Conservation (phyloP, 345 rosid genomes). For the Alliaria petiolata region DNA sequence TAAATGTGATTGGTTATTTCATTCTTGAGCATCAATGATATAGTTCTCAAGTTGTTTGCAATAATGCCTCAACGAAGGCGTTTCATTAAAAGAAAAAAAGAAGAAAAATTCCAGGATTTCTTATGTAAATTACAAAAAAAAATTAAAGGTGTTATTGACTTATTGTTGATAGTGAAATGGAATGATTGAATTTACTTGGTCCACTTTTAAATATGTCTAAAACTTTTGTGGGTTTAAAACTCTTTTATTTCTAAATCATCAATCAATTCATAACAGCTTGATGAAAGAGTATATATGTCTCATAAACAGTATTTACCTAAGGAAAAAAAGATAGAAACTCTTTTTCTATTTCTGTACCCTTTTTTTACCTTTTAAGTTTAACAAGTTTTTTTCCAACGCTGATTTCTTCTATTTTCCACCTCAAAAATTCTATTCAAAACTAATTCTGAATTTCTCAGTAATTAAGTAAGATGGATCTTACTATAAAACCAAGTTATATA, state of each 20-base stretch:
- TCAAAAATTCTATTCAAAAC: not conserved
- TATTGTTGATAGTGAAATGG: conserved; percentile 18
- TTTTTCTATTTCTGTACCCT: not conserved
- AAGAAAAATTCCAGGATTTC: not conserved
- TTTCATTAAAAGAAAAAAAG: not conserved
- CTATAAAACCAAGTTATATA: not conserved
- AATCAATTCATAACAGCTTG: conserved; percentile 23
- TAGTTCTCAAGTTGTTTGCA: conserved; percentile 14
- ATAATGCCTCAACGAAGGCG: conserved; percentile 9
- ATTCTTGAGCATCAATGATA: conserved; percentile 1
- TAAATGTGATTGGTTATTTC: not conserved
- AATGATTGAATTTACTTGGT: conserved; percentile 23
- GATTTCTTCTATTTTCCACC: not conserved
- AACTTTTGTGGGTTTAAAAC: conserved; percentile 11
- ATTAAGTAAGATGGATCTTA: not conserved
- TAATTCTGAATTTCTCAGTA: not conserved
- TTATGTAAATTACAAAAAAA: not conserved
- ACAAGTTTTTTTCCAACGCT: not conserved
- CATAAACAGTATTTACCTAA: not conserved
- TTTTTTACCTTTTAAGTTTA: not conserved
- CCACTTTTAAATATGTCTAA: conserved; percentile 14
- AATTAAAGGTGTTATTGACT: not conserved
- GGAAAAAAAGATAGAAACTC: not conserved
- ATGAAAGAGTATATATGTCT: conserved; percentile 21
- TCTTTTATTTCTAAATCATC: conserved; percentile 1